Percentiles rank a stretch among this genome's conserved stretches.
Evolutionary conservation across 257 asterid species (phyloP).

Genomic region (Apocynum venetum): DNA sequence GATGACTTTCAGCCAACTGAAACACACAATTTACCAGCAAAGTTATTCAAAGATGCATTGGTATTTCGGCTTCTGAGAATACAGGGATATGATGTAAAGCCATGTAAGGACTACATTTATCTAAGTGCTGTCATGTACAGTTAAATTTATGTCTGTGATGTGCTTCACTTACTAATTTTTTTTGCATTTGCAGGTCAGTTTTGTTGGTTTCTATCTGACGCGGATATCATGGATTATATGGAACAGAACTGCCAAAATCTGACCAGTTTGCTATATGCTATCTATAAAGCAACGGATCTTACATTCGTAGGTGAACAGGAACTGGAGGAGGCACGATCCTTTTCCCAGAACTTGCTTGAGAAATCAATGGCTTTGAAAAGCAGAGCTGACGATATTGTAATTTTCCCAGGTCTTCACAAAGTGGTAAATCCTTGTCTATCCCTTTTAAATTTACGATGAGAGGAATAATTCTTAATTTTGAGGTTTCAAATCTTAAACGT

Average conservation of each 20-base stretch:
- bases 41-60: slow-evolving; percentile 52
- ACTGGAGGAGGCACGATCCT: slow-evolving; percentile 40
- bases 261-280: slow-evolving; percentile 31
- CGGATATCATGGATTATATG: slow-evolving; percentile 17
- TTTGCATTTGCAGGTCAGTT: slow-evolving; percentile 32
- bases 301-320: slow-evolving; percentile 38
- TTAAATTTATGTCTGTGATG: too few relatives aligned
- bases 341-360: slow-evolving; percentile 33
- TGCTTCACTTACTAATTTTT: too few relatives aligned
- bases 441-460: too few relatives aligned
- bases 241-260: slow-evolving; percentile 31
- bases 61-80: slow-evolving; percentile 58
- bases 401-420: slow-evolving; percentile 34
- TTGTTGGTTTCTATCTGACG: slow-evolving; percentile 54
- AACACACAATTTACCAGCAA: slow-evolving; percentile 13
- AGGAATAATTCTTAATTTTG: too few relatives aligned
- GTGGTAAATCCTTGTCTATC: slow-evolving; percentile 20
- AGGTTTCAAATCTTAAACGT: too few relatives aligned
- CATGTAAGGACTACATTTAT: slow-evolving; percentile 26
- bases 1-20: background rate
- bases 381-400: slow-evolving; percentile 21
- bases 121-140: too few relatives aligned
- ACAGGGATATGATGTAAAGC: slow-evolving; percentile 39
- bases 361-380: slow-evolving; percentile 7
- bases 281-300: slow-evolving; percentile 51